Evolutionary conservation across 1,284 basidiomycete genomes (phyloP), one percentile per base, ranked within the genome.

Genomic region (Cutaneotrichosporon cyanovorans): DNA sequence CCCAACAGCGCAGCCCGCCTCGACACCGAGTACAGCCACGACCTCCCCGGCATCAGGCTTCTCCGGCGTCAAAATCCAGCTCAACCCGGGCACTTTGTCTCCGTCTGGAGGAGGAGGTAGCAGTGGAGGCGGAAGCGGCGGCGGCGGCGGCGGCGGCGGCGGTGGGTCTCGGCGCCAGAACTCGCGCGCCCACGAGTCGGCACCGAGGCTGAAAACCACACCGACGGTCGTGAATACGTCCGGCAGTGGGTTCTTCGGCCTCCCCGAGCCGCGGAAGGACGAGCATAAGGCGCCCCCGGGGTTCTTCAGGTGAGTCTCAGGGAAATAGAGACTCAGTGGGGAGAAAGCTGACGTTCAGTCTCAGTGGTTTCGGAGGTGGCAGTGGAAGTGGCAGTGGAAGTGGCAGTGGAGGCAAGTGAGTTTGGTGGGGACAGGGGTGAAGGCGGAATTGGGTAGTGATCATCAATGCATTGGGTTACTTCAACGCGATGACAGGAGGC

Each of bases 51-150:
- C 32, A 6, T 20, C 42, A 30, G 7, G 43, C 23, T 61, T 61
- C 32, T 56, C 54, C 1, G 48, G 51, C 9, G 60, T 63, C 41
- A 61, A 56, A 39, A 50, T 63, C 25, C 40, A 55, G 7, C 46
- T 64, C 5, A 57, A 61, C 42, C 58, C 62, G 1, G 56, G 47
- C 19, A 42, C 39, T 4, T 49, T 36, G 28, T 41, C 36, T 22
- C 11, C 35, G 1, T 25, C 16, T n/a, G n/a, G 21, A 2, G 35
- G 9, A n/a, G 35, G 25, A 28, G 25, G 25, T 12, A 12, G 25
- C 8, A 12, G 25, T 28, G 25, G 25, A 12, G 14, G 18, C 42
- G 25, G 35, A 37, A 1, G 19, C n/a, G 16, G 35, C 7, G 35
- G 9, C 14, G 35, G 25, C 7, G 25, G 25, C 25, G 25, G 25